Evolutionary conservation across 305 asterid genomes (phyloP), one percentile per base, ranked within the genome.

Genomic region (Lippia alba): DNA sequence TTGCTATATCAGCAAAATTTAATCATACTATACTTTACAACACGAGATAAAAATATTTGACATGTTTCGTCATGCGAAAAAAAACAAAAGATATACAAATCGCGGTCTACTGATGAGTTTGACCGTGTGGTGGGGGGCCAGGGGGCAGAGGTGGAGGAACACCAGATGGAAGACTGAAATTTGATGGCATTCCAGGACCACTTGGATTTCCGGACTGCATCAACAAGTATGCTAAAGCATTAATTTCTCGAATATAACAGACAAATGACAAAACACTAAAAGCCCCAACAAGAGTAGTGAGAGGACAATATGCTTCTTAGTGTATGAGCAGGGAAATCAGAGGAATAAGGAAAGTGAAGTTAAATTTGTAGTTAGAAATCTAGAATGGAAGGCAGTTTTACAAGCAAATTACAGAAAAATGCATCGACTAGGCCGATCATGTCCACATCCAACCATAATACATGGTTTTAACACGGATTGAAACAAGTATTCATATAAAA

Each of bases 91-190:
- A 56, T 68, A 61, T 70, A 76, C 76, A 81, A 57, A 64, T 12
- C 66, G 0, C 39, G 56, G 6, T 61, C 76, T 74, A 76, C 85
- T 86, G 89, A 73, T 85, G 96, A 67, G 91, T 61, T 74, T 91
- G 97, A 74, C 87, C 89, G 54, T 93, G 98, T 12, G 97, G 97
- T 50, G 96, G 99, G 8, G 97, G 99, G 0, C 99, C 99, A 3
- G 97, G 99, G 18, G 99, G 99, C 60, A 94, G 85, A 1, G 97
- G 93, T 3, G 98, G 98, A 73, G 86, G 92, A 80, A 91, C 84
- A 67, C 97, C 98, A 1, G 97, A 82, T 46, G 79, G 90, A 66
- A 76, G 75, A 67, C 82, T 84, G 68, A 75, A 94, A 80, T 76
- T 87, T 24, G 91, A 76, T n/a, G 75, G 89, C 91, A 89, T 87